Base-by-base conservation (phyloP, 352 stramenopile genomes). In the Phytophthora sojae region DNA sequence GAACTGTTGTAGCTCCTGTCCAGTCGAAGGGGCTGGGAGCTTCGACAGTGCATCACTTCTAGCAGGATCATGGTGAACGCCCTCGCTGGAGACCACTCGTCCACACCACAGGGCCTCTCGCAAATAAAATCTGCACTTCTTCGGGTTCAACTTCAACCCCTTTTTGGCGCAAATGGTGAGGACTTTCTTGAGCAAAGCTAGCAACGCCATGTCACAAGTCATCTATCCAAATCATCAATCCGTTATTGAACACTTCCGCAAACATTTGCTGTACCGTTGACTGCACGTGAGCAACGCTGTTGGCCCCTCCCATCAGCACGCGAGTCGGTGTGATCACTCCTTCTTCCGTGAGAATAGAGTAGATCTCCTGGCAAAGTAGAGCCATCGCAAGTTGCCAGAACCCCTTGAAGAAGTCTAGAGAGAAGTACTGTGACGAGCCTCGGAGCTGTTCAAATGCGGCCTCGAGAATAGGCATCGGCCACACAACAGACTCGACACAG, bases 331-430 rank as follows among this genome's bases (percentile, higher is more conserved):
- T 67, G 23, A 72, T 62, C 0, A 72, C 64, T 23, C 57, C 50
- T 26, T 67, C 57, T 23, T 72, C 64, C 1, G 57, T 67, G 1
- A 67, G 26, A 49, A 72, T 67, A 4, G 64, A 67, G 19, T 70
- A 64, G 3, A 70, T 64, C 4, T 72, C 64, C 15, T 67, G 57
- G 12, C 57, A 72, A 1, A 5, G 15, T 8, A 23, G 7, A 1
- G 50, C 39, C 51, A 67, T 63, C 19, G 37, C 57, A 35, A 72
- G 67, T 8, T 72, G 64, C 51, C 64, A 72, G n/a, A 69, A 67
- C 5, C 57, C 51, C 29, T 72, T 72, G 9, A 72, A 72, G 2
- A 72, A 63, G 7, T 72, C 57, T 3, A 67, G 26, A 7, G 64
- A 61, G 29, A 72, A 67, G 15, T 67, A 72, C 15, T 26, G 15